Conservation (phyloP, 1,139 yeast species). For the Lodderomyces orthopsilosis region DNA sequence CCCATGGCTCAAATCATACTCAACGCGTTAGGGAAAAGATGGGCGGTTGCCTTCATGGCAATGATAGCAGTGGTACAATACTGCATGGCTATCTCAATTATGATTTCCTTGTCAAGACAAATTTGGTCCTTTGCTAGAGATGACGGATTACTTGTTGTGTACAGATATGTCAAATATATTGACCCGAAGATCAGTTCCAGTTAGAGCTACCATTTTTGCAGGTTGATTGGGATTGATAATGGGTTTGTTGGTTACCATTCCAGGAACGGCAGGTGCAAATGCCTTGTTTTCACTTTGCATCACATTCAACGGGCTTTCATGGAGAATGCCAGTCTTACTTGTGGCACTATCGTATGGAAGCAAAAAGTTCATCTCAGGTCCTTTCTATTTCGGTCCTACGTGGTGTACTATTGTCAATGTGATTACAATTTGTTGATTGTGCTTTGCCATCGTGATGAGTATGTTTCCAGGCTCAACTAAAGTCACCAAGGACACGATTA, state of each 20-base stretch:
- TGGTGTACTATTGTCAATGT: conserved; percentile 35
- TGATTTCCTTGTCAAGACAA: conserved; percentile 37
- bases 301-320: conserved; percentile 36
- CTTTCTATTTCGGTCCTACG: conserved; percentile 56
- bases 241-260: conserved; percentile 51
- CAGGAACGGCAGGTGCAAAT: conserved; percentile 40
- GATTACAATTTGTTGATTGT: conserved; percentile 25
- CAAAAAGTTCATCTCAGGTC: conserved; percentile 55
- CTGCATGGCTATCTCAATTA: conserved; percentile 54
- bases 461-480: conserved; percentile 35
- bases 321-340: conserved; percentile 29
- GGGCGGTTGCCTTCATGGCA: conserved; percentile 67
- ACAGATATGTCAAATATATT: conserved; percentile 47
- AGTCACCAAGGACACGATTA: conserved; percentile 31
- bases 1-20: conserved; percentile 64
- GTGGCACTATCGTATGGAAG: conserved; percentile 34
- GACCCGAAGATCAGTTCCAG: conserved; percentile 57
- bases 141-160: conserved; percentile 46
- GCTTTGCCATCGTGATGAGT: conserved; percentile 30
- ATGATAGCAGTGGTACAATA: conserved; percentile 59
- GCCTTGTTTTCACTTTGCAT: conserved; percentile 52
- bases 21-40: conserved; percentile 62
- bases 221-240: conserved; percentile 40
- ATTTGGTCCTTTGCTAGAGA: conserved; percentile 40
- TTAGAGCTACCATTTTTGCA: conserved; percentile 58